These are phyloP conservation scores for Lentinula aciculospora DNA, from an alignment of 768 basidiomycete species.

Conservation along the genomic window DNA sequence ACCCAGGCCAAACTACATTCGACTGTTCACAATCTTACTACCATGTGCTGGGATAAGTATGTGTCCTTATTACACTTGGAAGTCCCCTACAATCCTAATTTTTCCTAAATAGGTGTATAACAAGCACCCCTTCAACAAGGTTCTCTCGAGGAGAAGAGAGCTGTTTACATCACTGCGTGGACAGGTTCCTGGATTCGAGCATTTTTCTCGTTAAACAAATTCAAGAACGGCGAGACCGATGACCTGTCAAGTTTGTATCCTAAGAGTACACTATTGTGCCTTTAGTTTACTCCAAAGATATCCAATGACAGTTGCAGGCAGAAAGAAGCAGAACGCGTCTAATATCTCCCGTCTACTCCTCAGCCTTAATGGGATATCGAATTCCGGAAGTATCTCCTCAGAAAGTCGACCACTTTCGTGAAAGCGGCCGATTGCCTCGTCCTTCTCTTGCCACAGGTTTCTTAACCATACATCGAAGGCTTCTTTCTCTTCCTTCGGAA, in stretches of 20 bases:
- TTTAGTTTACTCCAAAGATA: slow-evolving; percentile 41
- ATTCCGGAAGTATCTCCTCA: slow-evolving; percentile 16
- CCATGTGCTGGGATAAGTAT: slow-evolving; percentile 95
- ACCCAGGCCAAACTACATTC: slow-evolving; percentile 59
- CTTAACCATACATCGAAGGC: slow-evolving; percentile 83
- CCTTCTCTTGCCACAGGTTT: slow-evolving; percentile 81
- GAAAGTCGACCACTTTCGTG: slow-evolving; percentile 46
- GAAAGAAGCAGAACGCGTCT: slow-evolving; percentile 68
- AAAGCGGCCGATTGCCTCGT: slow-evolving; percentile 67
- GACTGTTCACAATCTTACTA: slow-evolving; percentile 72
- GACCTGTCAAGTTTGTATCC: not conserved
- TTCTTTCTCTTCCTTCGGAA: slow-evolving; percentile 52
- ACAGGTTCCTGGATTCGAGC: slow-evolving; percentile 85
- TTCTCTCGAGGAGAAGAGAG: slow-evolving; percentile 77
- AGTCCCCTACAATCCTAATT: not conserved
- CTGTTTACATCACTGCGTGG: slow-evolving; percentile 88
- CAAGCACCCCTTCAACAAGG: slow-evolving; percentile 67
- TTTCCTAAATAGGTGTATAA: slow-evolving; percentile 58
- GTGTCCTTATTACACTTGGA: slow-evolving; percentile 21
- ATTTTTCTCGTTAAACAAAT: slow-evolving; percentile 72
- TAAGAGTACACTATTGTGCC: slow-evolving; percentile 1
- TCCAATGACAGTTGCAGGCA: slow-evolving; percentile 42
- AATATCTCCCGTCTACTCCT: slow-evolving; percentile 48
- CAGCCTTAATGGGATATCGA: slow-evolving; percentile 59
- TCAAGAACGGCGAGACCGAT: slow-evolving; percentile 35